Conservation (phyloP, 2,329 filamentous ascomycete species). For the Paecilomyces niveus region DNA sequence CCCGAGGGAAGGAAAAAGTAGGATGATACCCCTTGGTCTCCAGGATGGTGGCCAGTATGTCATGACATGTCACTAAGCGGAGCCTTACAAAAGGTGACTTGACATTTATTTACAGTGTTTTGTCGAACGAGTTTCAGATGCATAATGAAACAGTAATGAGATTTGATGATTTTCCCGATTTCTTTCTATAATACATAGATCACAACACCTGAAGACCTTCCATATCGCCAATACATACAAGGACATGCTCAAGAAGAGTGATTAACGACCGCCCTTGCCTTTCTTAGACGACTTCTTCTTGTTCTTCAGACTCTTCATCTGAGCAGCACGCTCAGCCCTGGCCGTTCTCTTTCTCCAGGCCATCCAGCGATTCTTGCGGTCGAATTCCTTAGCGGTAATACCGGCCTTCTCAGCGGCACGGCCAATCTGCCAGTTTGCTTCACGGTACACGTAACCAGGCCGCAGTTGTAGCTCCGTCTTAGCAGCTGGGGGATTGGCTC, state of each 20-base stretch:
- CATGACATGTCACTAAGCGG: background rate
- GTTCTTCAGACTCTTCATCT: constrained; percentile 48
- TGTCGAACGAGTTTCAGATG: constrained; percentile 1
- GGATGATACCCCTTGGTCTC: background rate
- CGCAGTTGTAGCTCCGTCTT: constrained; percentile 33
- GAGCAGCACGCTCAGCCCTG: constrained; percentile 44
- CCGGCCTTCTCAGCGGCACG: constrained; percentile 54
- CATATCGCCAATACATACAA: constrained; percentile 18
- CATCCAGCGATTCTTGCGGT: constrained; percentile 54
- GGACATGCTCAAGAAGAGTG: constrained; percentile 7
- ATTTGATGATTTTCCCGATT: background rate
- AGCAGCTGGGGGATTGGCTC: constrained; percentile 11
- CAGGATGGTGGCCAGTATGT: background rate
- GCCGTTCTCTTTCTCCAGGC: constrained; percentile 57
- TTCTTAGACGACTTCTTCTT: constrained; percentile 37
- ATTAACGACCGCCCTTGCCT: constrained; percentile 21
- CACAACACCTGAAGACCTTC: constrained; percentile 18
- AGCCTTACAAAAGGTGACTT: background rate
- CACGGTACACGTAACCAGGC: constrained; percentile 57
- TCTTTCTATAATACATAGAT: constrained; percentile 27
- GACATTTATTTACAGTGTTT: background rate
- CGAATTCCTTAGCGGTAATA: constrained; percentile 49
- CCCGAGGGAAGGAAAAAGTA: background rate
- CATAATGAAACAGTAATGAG: background rate
- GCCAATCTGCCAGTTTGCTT: constrained; percentile 63